Percentiles rank a stretch among this genome's conserved stretches.
Conservation (phyloP, 176 grass and related monocot genomes). For the Hordeum vulgare region MorexV3_pseudomolecules_assembly NC_058518.1:76663109-76663608, state of each 20-base stretch:
- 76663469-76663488: constrained; percentile 25
- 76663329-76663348: not conserved
- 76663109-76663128: no score
- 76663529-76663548: constrained; percentile 65
- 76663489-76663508: constrained; percentile 37
- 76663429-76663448: constrained; percentile 1
- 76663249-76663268: not conserved
- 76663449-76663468: constrained; percentile 1
- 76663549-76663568: constrained; percentile 28
- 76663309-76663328: not conserved
- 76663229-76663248: not conserved
- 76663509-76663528: constrained; percentile 59
- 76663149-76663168: no score
- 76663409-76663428: not conserved
- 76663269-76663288: not conserved
- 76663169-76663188: no score
- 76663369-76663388: not conserved
- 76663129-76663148: no score
- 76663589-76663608: constrained; percentile 11
- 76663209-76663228: not conserved
- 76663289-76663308: not conserved
- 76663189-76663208: no score
- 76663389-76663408: not conserved
- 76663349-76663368: not conserved
- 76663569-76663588: not conserved